Evolutionary conservation across 1,284 basidiomycete species (phyloP), one percentile per base, ranked within the genome.

Genomic region (Earliella scabrosa): DNA sequence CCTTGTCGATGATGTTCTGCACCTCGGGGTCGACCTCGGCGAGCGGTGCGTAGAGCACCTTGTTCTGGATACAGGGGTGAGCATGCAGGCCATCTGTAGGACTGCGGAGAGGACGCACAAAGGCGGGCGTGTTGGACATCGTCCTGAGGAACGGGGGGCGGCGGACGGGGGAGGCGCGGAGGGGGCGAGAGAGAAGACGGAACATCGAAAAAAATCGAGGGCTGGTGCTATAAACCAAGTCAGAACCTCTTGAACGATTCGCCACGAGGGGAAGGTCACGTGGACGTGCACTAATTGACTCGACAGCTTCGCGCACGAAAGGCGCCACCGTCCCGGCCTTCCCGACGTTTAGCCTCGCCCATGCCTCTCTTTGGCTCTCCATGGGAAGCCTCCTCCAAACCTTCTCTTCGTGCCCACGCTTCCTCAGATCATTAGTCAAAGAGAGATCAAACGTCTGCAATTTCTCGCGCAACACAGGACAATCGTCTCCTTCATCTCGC

Each of bases 1-100:
- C 97, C 82, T 97, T 94, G 81, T 99, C 95, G 78, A 99, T 94
- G 82, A 99, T 93, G 75, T 95, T 92, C 77, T 95, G 87, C 68
- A 99, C 88, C 77, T 93, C 93, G 59, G 96, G 96, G 79, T 98
- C 96, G 69, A 88, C 85, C 82, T 98, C 88, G 27, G 90, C 82
- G 58, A 98, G 83, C 66, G 95, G 83, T 60, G 86, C 78, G 80
- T 98, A 98, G 66, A 99, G 85, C 58, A 85, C 80, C 76, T 91
- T 92, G 88, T 98, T 98, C 94, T 97, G 67, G 23, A 49, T 8
- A 45, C 34, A 48, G 23, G 31, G 14, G 43, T 49, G 16, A 44
- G 31, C 7, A 16, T 34, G 34, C 11, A 21, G 13, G 49, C 20
- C 3, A n/a, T 11, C 11, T 32, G 5, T 18, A 23, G 24, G 6